phyloP scores from a whole-genome alignment of 23 red algal species.

The Gracilariopsis chorda region DNA sequence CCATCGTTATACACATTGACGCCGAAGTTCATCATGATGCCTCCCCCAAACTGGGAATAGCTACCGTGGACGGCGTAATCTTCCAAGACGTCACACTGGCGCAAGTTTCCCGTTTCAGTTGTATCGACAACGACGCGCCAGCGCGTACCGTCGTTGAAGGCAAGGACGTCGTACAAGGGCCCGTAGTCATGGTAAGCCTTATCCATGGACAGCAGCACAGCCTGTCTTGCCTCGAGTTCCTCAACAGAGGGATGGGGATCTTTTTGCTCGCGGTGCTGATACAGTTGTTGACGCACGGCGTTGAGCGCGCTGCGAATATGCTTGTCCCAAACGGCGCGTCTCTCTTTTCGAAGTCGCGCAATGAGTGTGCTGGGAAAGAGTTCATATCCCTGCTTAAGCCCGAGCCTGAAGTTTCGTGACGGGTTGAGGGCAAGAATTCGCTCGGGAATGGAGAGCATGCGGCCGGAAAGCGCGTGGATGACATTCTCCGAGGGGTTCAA shows the following conservation, averaged over 20 bases:
- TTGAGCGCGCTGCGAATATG: slow-evolving; percentile 4
- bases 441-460: slow-evolving; percentile 29
- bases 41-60: slow-evolving; percentile 51
- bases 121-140: slow-evolving; percentile 72
- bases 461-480: slow-evolving; percentile 58
- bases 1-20: slow-evolving; percentile 74
- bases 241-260: background rate
- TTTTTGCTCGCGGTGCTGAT: background rate
- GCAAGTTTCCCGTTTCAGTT: slow-evolving; percentile 18
- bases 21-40: slow-evolving; percentile 62
- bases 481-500: background rate
- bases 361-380: slow-evolving; percentile 59
- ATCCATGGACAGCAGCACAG: slow-evolving; percentile 36
- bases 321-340: slow-evolving; percentile 50
- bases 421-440: slow-evolving; percentile 5
- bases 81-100: slow-evolving; percentile 50
- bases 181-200: slow-evolving; percentile 46
- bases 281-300: slow-evolving; percentile 12
- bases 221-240: slow-evolving; percentile 39
- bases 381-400: slow-evolving; percentile 54
- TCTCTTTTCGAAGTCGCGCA: slow-evolving; percentile 38
- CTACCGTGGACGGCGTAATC: slow-evolving; percentile 33
- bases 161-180: slow-evolving; percentile 59
- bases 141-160: slow-evolving; percentile 48
- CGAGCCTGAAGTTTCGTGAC: slow-evolving; percentile 30